phyloP scores from a whole-genome alignment of 257 asterid genomes.

The Petunia secreta region DNA sequence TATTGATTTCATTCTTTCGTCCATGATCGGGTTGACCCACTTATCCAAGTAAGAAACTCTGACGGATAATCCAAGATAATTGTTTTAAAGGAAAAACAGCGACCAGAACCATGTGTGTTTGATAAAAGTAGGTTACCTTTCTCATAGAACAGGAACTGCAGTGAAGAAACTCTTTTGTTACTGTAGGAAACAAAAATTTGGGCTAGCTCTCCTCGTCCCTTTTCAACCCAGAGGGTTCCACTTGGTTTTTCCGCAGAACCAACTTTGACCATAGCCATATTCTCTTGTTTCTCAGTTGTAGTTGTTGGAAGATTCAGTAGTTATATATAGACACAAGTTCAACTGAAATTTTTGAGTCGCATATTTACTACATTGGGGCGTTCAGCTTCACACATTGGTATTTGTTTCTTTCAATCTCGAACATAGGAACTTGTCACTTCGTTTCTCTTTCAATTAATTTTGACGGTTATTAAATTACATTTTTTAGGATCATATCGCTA shows the following conservation, averaged over 20 bases:
- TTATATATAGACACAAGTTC: not conserved
- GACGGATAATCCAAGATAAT: not conserved
- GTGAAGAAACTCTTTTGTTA: not conserved
- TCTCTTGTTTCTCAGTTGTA: not conserved
- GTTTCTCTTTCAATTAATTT: not conserved
- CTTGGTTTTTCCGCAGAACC: not conserved
- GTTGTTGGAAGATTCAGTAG: not conserved
- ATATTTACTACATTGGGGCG: not conserved
- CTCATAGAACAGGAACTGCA: conserved; percentile 45
- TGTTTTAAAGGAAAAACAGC: conserved; percentile 27
- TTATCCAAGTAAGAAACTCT: not conserved
- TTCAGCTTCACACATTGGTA: not conserved
- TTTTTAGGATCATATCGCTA: no score
- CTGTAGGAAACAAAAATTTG: conserved; percentile 1
- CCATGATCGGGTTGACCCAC: not conserved
- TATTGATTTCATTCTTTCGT: conserved; percentile 38
- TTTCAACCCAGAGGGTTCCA: not conserved
- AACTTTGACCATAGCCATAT: not conserved
- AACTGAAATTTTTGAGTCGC: not conserved
- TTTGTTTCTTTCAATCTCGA: no score
- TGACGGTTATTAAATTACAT: not conserved
- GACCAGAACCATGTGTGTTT: conserved; percentile 27
- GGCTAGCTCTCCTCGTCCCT: conserved; percentile 8
- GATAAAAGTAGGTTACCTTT: conserved; percentile 40
- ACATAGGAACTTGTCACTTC: not conserved